A percentile compares a stretch with the other conserved stretches of the same genome.
Conservation (phyloP, 768 basidiomycete genomes). For the Suillus fuscotomentosus region DNA sequence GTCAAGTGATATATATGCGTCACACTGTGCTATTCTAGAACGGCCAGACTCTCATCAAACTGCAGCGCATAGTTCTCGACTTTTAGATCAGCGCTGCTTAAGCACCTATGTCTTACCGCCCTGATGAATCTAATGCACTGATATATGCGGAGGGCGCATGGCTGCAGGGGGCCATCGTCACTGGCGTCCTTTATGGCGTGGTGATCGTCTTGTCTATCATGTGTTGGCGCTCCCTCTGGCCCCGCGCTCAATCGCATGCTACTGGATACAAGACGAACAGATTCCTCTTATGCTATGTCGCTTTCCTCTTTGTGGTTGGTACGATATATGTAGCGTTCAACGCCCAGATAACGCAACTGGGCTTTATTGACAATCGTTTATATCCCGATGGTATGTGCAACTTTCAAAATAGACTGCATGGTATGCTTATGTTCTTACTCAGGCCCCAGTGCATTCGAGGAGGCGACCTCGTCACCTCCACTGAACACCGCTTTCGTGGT, state of each 20-base stretch:
- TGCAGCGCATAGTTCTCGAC: background rate
- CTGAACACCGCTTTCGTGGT: conserved; percentile 28
- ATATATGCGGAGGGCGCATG: conserved; percentile 28
- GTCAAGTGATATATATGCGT: background rate
- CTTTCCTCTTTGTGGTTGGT: conserved; percentile 25
- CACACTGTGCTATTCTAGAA: background rate
- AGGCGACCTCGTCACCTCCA: conserved; percentile 21
- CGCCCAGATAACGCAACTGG: conserved; percentile 26
- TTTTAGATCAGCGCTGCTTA: background rate
- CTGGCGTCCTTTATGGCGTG: conserved; percentile 26
- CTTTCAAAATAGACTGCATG: no score
- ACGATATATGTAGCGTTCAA: conserved; percentile 26
- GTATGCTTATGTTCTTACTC: background rate
- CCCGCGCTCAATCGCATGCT: conserved; percentile 13
- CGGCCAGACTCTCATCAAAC: background rate
- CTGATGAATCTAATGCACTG: conserved; percentile 9
- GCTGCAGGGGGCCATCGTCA: conserved; percentile 29
- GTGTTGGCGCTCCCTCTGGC: conserved; percentile 29
- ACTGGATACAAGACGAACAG: conserved; percentile 16
- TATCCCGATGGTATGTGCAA: conserved; percentile 28
- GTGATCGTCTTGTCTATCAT: conserved; percentile 24
- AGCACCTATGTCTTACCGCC: conserved; percentile 15
- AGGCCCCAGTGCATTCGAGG: conserved; percentile 27
- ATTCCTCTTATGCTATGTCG: conserved; percentile 30
- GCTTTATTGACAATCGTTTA: conserved; percentile 30